Evolutionary conservation across 208 protist genomes (phyloP).

Genomic region (Polymyxa betae): DNA sequence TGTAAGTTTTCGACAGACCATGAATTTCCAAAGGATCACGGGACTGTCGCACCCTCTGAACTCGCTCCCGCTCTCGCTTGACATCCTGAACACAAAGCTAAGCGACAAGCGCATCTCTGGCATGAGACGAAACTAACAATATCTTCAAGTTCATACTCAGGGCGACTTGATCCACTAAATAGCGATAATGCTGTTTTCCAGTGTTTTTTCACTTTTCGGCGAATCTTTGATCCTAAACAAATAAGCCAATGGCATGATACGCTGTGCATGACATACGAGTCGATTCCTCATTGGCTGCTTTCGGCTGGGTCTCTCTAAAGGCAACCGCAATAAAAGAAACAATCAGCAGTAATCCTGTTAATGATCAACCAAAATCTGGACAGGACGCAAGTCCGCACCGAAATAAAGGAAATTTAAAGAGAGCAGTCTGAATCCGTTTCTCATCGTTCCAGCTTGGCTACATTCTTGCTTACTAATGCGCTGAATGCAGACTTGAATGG

Average conservation of each 20-base stretch:
- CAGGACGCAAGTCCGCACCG: not conserved
- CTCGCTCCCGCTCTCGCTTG: not conserved
- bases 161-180: too few relatives aligned
- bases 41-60: not conserved
- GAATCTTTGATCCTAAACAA: not conserved
- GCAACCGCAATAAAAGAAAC: not conserved
- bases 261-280: not conserved
- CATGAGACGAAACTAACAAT: too few relatives aligned
- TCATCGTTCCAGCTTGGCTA: not conserved
- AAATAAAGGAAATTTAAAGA: conserved; percentile 9
- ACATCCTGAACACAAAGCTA: not conserved
- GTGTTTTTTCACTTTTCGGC: too few relatives aligned
- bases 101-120: too few relatives aligned
- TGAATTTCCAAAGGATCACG: not conserved
- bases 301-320: not conserved
- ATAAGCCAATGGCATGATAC: not conserved
- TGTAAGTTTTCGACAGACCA: conserved; percentile 61
- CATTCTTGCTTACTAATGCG: not conserved
- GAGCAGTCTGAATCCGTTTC: not conserved
- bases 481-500: not conserved
- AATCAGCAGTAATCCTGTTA: not conserved
- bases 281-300: not conserved
- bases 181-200: too few relatives aligned
- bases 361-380: not conserved
- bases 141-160: too few relatives aligned